Evolutionary conservation across 106 monocot genomes (phyloP), one percentile per base, ranked within the genome.

Genomic region (Posidonia australis): DNA sequence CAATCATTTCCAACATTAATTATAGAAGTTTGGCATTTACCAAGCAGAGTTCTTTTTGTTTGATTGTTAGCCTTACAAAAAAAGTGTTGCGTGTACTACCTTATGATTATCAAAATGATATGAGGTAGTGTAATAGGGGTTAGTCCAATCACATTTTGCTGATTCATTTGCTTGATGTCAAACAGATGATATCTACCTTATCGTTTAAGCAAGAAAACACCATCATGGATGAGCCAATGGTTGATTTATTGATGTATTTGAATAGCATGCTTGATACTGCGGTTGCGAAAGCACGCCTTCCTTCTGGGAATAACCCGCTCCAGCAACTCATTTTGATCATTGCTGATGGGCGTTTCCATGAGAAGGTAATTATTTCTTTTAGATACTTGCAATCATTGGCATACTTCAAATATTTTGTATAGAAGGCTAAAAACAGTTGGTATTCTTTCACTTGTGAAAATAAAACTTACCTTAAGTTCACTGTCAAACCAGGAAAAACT

Each of bases 161-260:
- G 52, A 52, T 54, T 49, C 64, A 9, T n/a, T 55, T 43, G 19
- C 18, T 54, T 61, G 22, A 23, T 72, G 28, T 47, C 41, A 0
- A 71, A 69, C 85, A 93, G 93, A 89, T 89, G 67, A 83, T 89
- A 17, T 93, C 93, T 5, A 89, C 77, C 45, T 77, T 92, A 45
- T 82, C 92, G 41, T 94, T 94, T 62, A 80, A 82, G 76, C 86
- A 94, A 82, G 93, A 94, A 52, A 94, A 94, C 47, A 86, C 77
- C 47, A 73, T 82, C 31, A 58, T 55, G n/a, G 86, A 90, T 58
- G 84, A 94, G 67, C 94, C 94, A 14, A 68, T 94, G 47, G 76
- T 78, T 69, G 80, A 89, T 78, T 71, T 94, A 29, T 67, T 94
- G 76, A 77, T 64, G 73, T 78, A 84, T 68, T 58, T 94, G 72